Base-by-base conservation (phyloP, 306 rosid genomes). In the Vigna hirtella region DNA sequence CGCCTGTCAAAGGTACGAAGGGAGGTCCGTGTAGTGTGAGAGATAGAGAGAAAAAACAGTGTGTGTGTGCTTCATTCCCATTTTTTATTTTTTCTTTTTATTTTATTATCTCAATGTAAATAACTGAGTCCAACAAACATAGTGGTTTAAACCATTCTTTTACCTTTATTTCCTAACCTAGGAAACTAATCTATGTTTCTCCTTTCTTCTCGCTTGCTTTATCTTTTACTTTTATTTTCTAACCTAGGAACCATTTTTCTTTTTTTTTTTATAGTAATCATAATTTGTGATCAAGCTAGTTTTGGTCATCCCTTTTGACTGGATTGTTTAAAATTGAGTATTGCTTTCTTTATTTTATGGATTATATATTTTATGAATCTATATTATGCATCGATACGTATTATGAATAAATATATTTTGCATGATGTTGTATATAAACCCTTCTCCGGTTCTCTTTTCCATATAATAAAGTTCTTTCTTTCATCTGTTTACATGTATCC, bases 91-190 rank as follows among this genome's bases (percentile, higher is more conserved):
- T 50, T 30, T 30, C 5, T 30, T 30, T 30, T 30, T 30, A 3
- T 30, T 11, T 9, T 42, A 42, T 20, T 2, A 34, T 22, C 49
- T 34, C 72, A 52, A 2, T 52, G 49, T 50, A 32, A 74, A 76
- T 73, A 80, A 70, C 77, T 83, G 80, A 86, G 87, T 53, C 84
- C 67, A 61, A 69, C 50, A 52, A 53, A 63, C 82, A 65, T 64
- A 80, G 90, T 87, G 85, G 89, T 91, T 90, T 88, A 80, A 88
- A 89, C 93, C 64, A 88, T 91, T 90, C 83, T 83, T 81, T 81
- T 93, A 85, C 81, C 83, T 87, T 85, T 86, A 85, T 72, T 88
- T 89, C 89, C 79, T 88, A 85, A 86, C 84, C 79, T 86, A 85
- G 87, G 66, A 91, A 87, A 84, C 85, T 65, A 83, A 81, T 66